These are phyloP conservation scores for Pontederia paniculata DNA, from an alignment of 176 grass and related monocot species.

Conservation along the genomic window DNA sequence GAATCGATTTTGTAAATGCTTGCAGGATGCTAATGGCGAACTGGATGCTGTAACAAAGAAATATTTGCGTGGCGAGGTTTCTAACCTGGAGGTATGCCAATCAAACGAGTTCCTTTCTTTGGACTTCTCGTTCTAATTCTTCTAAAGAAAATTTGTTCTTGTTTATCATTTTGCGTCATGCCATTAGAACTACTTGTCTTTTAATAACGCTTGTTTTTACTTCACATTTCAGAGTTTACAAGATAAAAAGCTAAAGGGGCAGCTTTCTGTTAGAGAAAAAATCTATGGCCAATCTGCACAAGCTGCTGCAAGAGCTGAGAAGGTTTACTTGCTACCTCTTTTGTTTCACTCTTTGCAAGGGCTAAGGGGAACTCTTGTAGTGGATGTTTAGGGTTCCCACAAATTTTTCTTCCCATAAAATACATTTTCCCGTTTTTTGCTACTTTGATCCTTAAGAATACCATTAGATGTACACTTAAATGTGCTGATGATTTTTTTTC, in stretches of 20 bases:
- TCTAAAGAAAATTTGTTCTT: background rate
- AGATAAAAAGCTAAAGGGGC: slow-evolving; percentile 77
- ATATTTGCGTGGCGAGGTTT: slow-evolving; percentile 52
- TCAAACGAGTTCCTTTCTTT: slow-evolving; percentile 1
- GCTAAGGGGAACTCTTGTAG: background rate
- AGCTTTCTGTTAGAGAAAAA: slow-evolving; percentile 60
- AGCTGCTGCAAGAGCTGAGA: slow-evolving; percentile 63
- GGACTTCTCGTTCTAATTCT: background rate
- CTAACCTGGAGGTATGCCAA: slow-evolving; percentile 42
- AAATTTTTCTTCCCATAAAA: background rate
- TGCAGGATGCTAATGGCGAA: slow-evolving; percentile 34
- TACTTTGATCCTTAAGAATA: no score
- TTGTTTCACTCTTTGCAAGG: background rate
- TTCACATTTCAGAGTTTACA: slow-evolving; percentile 30
- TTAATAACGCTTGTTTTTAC: slow-evolving; percentile 7
- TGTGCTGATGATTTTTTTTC: background rate
- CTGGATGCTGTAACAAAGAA: slow-evolving; percentile 53
- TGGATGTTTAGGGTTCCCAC: background rate
- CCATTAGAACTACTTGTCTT: no score
- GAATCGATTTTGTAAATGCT: background rate
- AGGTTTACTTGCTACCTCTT: slow-evolving; percentile 23
- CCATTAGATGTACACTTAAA: no score
- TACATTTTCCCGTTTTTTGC: background rate
- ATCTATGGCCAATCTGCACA: slow-evolving; percentile 60
- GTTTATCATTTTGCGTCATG: background rate